Conservation (phyloP, 2,329 filamentous ascomycete genomes). For the Cordyceps cateniannulata region DNA sequence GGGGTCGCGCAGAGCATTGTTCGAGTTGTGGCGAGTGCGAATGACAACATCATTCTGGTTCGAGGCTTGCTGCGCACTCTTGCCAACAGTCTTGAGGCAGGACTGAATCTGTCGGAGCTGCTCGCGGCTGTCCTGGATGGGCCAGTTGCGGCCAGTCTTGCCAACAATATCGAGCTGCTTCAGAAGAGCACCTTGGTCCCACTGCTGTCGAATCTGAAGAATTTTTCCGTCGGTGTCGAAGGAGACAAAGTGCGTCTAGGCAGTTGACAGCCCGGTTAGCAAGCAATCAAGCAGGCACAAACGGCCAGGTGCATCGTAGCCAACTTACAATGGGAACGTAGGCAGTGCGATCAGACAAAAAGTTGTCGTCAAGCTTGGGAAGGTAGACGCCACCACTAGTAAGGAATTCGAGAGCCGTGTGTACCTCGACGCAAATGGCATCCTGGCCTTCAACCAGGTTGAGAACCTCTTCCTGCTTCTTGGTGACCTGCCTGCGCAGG, state of each 20-base stretch:
- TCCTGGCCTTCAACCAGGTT: constrained; percentile 64
- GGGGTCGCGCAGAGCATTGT: constrained; percentile 52
- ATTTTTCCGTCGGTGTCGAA: constrained; percentile 77
- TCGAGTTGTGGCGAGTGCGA: constrained; percentile 46
- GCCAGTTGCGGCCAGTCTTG: constrained; percentile 86
- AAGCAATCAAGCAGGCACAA: neutral
- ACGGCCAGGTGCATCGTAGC: neutral
- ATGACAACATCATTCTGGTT: constrained; percentile 31
- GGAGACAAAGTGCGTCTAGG: constrained; percentile 77
- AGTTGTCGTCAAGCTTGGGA: constrained; percentile 88
- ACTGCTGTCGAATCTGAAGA: constrained; percentile 78
- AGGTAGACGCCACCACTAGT: constrained; percentile 79
- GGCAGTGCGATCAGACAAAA: constrained; percentile 75
- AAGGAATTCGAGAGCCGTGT: constrained; percentile 77
- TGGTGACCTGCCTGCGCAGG: constrained; percentile 69
- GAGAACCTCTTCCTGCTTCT: constrained; percentile 73
- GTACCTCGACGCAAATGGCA: constrained; percentile 73
- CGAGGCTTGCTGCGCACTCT: constrained; percentile 24
- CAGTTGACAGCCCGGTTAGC: neutral
- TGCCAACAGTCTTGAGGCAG: constrained; percentile 46
- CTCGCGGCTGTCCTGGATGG: constrained; percentile 79
- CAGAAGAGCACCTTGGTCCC: constrained; percentile 90
- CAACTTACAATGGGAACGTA: constrained; percentile 69
- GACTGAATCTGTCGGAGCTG: constrained; percentile 70
- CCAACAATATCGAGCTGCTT: constrained; percentile 94